phyloP scores from a whole-genome alignment of 306 rosid species.

The Bauhinia variegata region DNA sequence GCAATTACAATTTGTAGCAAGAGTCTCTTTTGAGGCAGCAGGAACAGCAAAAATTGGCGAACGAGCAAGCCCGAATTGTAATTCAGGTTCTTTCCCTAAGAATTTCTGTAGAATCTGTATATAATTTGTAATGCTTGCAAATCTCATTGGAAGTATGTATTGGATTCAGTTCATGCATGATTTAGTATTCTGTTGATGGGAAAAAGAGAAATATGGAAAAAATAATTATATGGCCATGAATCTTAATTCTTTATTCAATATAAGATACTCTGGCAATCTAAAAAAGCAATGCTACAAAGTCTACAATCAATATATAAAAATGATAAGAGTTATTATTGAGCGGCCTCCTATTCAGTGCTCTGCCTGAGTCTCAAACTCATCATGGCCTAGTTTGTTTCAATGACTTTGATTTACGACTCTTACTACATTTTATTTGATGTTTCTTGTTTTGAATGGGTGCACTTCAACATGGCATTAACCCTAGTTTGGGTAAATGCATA shows the following conservation, averaged over 20 bases:
- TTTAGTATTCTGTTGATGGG: not conserved
- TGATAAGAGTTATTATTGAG: not conserved
- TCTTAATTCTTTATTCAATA: not conserved
- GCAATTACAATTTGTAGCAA: constrained; percentile 51
- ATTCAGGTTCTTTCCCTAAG: constrained; percentile 56
- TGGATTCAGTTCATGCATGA: not conserved
- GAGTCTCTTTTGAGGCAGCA: constrained; percentile 79
- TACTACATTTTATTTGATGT: constrained; percentile 13
- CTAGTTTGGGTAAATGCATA: constrained; percentile 55
- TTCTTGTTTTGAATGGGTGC: constrained; percentile 29
- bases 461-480: constrained; percentile 28
- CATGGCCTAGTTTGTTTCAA: constrained; percentile 17
- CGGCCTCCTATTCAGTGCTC: constrained; percentile 2
- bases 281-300: not conserved
- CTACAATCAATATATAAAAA: not conserved
- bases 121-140: constrained; percentile 2
- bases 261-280: not conserved
- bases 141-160: constrained; percentile 26
- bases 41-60: constrained; percentile 70
- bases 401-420: constrained; percentile 4
- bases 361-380: constrained; percentile 4
- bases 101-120: constrained; percentile 11
- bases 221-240: too few relatives aligned
- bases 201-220: not conserved
- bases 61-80: constrained; percentile 61